Evolutionary conservation across 441 rosid genomes (phyloP).

Genomic region (Hura crepitans): DNA sequence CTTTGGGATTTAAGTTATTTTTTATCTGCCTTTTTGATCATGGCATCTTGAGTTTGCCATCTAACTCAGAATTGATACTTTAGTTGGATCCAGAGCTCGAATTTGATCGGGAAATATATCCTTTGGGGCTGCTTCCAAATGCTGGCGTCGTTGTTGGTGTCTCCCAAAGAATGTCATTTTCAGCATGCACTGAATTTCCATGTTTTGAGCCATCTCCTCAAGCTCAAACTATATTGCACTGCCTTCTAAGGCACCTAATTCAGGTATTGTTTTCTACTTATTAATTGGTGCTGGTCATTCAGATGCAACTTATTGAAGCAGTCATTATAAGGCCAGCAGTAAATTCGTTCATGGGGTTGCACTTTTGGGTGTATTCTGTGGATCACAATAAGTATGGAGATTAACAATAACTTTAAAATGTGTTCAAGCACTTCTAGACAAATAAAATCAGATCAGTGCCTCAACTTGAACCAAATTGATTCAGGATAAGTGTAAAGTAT

Average conservation of each 20-base stretch:
- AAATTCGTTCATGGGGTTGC: constrained; percentile 1
- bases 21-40: constrained; percentile 14
- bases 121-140: constrained; percentile 95
- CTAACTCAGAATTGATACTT: constrained; percentile 32
- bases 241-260: constrained; percentile 92
- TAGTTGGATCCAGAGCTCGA: constrained; percentile 98
- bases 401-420: not conserved
- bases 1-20: constrained; percentile 9
- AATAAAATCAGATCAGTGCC: not conserved
- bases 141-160: constrained; percentile 96
- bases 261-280: constrained; percentile 51
- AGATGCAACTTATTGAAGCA: not conserved
- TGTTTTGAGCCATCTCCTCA: constrained; percentile 98
- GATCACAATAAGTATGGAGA: not conserved
- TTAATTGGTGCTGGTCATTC: not conserved
- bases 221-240: constrained; percentile 95
- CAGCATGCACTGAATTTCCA: constrained; percentile 92
- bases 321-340: constrained; percentile 8
- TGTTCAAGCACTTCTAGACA: not conserved
- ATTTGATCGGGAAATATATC: constrained; percentile 97
- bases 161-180: constrained; percentile 92
- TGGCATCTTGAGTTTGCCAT: constrained; percentile 15
- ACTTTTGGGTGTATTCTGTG: not conserved
- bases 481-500: not conserved
- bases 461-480: constrained; percentile 1